A percentile compares a stretch with the other conserved stretches of the same genome.
These are phyloP conservation scores for Scedosporium apiospermum DNA, from an alignment of 2,329 filamentous ascomycete genomes.

Conservation along the genomic window DNA sequence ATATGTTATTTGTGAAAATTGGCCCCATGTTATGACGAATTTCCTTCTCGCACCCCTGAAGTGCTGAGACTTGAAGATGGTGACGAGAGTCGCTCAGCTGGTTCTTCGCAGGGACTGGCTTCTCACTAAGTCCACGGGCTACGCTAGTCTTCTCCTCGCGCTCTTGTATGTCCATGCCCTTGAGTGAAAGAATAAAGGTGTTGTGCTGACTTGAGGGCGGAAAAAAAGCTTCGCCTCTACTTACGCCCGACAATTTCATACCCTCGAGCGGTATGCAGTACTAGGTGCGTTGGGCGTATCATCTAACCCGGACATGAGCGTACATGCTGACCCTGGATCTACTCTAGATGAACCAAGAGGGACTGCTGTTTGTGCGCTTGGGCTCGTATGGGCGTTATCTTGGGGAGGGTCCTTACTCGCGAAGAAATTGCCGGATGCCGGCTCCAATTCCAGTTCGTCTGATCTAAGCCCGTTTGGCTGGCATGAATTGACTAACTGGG, in stretches of 20 bases:
- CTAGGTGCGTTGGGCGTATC: slow-evolving; percentile 6
- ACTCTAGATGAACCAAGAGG: slow-evolving; percentile 9
- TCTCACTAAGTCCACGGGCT: not conserved
- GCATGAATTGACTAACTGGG: not conserved
- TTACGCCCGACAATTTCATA: slow-evolving; percentile 7
- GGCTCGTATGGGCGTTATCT: slow-evolving; percentile 32
- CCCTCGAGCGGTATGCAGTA: slow-evolving; percentile 8
- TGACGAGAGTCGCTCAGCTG: not conserved
- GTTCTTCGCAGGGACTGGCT: not conserved
- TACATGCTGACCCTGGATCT: not conserved
- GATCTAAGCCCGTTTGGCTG: too few relatives aligned
- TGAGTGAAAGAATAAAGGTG: not conserved
- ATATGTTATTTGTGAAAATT: not conserved
- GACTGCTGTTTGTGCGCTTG: slow-evolving; percentile 27
- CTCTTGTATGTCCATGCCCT: not conserved
- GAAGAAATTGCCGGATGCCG: not conserved
- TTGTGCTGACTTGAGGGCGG: not conserved
- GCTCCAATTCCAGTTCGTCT: not conserved
- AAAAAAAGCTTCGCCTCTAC: slow-evolving; percentile 3
- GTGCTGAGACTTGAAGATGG: not conserved
- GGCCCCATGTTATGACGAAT: not conserved
- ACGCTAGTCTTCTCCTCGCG: not conserved
- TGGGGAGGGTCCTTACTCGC: slow-evolving; percentile 24
- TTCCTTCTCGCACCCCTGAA: not conserved
- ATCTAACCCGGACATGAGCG: not conserved